Conservation (phyloP, 768 basidiomycete genomes). For the Leucocoprinus sp. region DNA sequence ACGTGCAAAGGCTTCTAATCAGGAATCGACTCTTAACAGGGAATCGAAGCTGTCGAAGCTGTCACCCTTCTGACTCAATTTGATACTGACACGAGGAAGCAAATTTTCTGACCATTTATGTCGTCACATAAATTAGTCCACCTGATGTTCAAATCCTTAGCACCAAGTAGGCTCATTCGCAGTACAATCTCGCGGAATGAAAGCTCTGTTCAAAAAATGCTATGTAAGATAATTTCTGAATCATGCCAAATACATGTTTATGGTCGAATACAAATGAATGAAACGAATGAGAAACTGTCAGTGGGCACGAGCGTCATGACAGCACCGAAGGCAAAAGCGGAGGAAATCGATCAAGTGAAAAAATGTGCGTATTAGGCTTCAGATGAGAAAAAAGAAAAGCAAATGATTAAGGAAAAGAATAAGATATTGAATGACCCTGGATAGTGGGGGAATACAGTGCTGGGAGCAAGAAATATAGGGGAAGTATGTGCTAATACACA, state of each 20-base stretch:
- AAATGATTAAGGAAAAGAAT: conserved; percentile 7
- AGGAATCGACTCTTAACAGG: no score
- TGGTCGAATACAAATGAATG: conserved; percentile 4
- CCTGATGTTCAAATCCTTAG: no score
- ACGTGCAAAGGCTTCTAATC: no score
- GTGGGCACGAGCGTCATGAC: conserved; percentile 11
- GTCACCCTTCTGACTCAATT: no score
- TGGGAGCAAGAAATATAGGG: neutral
- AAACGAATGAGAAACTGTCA: conserved; percentile 13
- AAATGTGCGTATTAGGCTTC: conserved; percentile 8
- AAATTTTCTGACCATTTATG: no score
- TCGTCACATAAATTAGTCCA: no score
- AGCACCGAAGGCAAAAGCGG: conserved; percentile 11
- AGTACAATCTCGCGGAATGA: conserved; percentile 3
- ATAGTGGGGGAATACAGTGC: conserved; percentile 6
- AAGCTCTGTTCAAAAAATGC: conserved; percentile 4
- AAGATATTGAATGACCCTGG: conserved; percentile 5
- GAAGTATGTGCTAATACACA: conserved; percentile 6
- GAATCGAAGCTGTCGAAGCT: no score
- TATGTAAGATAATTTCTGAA: neutral
- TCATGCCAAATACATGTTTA: neutral
- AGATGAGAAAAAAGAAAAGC: neutral
- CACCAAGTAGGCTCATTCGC: neutral
- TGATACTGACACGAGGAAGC: no score
- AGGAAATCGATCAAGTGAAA: conserved; percentile 9